Percentiles rank a stretch among this genome's conserved stretches.
phyloP scores from a whole-genome alignment of 2,329 filamentous ascomycete genomes.

The Penicillium corylophilum region DNA sequence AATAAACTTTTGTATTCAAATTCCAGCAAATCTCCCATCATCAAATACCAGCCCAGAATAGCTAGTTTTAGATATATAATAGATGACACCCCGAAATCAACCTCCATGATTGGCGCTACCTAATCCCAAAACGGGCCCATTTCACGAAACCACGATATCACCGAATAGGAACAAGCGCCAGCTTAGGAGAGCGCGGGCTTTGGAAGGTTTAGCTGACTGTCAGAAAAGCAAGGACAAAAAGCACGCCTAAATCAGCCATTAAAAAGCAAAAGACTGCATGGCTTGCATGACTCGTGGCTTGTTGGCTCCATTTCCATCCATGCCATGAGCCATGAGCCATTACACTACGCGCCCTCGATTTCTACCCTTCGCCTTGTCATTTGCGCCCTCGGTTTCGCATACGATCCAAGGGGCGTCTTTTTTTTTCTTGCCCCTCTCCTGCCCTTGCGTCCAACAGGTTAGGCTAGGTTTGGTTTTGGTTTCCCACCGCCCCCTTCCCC shows the following conservation, averaged over 20 bases:
- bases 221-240: not conserved
- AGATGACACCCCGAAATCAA: not conserved
- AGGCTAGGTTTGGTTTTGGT: not conserved
- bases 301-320: not conserved
- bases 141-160: not conserved
- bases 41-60: no score
- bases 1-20: not conserved
- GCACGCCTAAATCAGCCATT: not conserved
- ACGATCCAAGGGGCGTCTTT: not conserved
- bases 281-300: constrained; percentile 23
- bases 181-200: no score
- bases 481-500: not conserved
- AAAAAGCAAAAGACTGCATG: constrained; percentile 15
- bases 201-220: no score
- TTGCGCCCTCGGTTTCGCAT: constrained; percentile 4
- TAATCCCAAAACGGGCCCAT: not conserved
- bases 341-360: not conserved
- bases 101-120: not conserved
- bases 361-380: not conserved
- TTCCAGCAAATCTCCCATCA: no score
- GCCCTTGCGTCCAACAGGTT: not conserved
- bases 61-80: no score
- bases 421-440: not conserved
- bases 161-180: no score
- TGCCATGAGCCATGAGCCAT: not conserved